Conservation (phyloP, 2,329 filamentous ascomycete species). For the Phialophora tarda region DNA sequence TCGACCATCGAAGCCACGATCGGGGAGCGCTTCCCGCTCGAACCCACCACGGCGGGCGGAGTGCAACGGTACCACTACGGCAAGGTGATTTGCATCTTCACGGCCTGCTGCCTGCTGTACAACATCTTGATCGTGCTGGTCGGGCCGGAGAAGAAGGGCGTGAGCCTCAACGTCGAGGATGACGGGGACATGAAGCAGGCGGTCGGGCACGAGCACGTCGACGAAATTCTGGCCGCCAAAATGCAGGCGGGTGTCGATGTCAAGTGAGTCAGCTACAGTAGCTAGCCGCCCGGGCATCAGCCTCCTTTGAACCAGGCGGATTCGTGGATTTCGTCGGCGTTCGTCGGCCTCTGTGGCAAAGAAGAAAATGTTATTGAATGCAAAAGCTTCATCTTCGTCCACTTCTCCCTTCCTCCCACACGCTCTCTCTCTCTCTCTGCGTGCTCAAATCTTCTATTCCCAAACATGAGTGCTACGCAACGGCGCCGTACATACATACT, state of each 20-base stretch:
- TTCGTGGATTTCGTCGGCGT: not conserved
- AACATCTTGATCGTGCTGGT: slow-evolving; percentile 58
- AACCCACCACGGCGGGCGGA: slow-evolving; percentile 54
- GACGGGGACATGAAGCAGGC: slow-evolving; percentile 54
- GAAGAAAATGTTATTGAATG: not conserved
- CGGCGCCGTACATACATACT: too few relatives aligned
- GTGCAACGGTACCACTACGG: slow-evolving; percentile 72
- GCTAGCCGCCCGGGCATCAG: too few relatives aligned
- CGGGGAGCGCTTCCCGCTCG: slow-evolving; percentile 74
- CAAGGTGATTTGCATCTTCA: slow-evolving; percentile 87
- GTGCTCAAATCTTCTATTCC: too few relatives aligned
- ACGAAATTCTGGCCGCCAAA: not conserved
- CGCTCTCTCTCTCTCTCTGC: too few relatives aligned
- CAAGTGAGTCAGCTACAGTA: not conserved
- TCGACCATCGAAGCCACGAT: slow-evolving; percentile 78
- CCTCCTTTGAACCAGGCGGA: not conserved
- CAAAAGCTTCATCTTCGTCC: too few relatives aligned
- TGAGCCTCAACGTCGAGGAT: slow-evolving; percentile 55
- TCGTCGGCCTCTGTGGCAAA: not conserved
- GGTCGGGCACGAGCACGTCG: not conserved
- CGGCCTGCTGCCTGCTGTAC: slow-evolving; percentile 78
- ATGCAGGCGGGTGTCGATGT: not conserved
- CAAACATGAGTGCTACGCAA: too few relatives aligned
- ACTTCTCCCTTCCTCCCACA: too few relatives aligned
- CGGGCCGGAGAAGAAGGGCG: slow-evolving; percentile 56